Evolutionary conservation across 2,329 filamentous ascomycete species (phyloP), one percentile per base, ranked within the genome.

Genomic region (Aspergillus arachidicola): DNA sequence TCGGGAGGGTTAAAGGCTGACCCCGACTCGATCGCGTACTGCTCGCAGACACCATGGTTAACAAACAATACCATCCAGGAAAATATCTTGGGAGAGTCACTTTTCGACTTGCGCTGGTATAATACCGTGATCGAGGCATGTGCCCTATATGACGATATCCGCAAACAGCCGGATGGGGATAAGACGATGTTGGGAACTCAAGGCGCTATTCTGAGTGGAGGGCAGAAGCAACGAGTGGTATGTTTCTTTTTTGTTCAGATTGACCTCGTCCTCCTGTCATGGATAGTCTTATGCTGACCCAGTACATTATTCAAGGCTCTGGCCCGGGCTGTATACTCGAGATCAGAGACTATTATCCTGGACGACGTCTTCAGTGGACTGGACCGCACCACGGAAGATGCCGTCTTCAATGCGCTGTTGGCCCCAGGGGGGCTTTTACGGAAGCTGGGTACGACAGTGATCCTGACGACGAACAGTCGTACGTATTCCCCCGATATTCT

Each of bases 321-420:
- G 19, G 77, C 76, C 1, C 69, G 77, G 7, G 71, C 75, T 4
- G 62, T 80, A 0, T 79, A 77, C 56, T 58, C 74, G 2, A 64
- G 73, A 72, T 9, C 66, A 71, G 7, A 57, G 79, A 7, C 46
- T n/a, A 50, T 50, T 7, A 50, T 57, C 19, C 23, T 57, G 2
- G 55, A 57, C 26, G 55, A 57, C 14, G 55, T 57, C 34, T 57
- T 57, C 23, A 57, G 55, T 10, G 55, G 55, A 10, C 26, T 57
- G 36, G 55, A 57, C 21, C 32, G 34, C 21, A 53, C 50, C 6
- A 59, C 57, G 1, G 74, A 76, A 57, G 69, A 76, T 10, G 69
- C 72, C 36, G 69, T 78, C 5, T 79, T 75, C 30, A 61, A 64
- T 6, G 64, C 65, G 3, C 68, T 78, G 4, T 78, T 51, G 72